Evolutionary conservation across 352 stramenopile genomes (phyloP), one percentile per base, ranked within the genome.

Genomic region (Thalassiosira sp.): DNA sequence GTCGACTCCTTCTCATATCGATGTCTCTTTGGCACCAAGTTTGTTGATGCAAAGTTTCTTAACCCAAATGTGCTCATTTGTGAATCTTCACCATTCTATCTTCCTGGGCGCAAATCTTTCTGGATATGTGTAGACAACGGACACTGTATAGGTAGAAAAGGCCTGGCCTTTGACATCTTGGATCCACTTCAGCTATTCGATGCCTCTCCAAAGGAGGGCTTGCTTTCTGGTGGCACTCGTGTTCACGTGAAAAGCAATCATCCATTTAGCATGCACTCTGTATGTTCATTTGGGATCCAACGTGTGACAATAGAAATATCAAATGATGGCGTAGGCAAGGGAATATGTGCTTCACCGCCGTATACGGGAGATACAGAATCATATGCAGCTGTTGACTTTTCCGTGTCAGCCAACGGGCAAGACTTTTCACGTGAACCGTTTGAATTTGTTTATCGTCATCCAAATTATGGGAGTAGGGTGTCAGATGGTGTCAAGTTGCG

Each of bases 51-150:
- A 45, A 16, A 61, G 42, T 81, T 71, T 52, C 42, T 67, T 11
- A 74, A 31, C 35, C 54, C 62, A 22, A 85, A 76, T 27, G 33
- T 57, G 16, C 7, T 81, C 24, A 31, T 57, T 20, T 81, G 76
- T 33, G 31, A 72, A 16, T 48, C 53, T 45, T 18, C 60, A 27
- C 57, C 53, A 20, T 25, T 18, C 15, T 57, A 20, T 51, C 28
- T 79, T n/a, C 48, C 71, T 37, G 54, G 63, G 45, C 40, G 25
- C 15, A 63, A 45, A 60, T 33, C 54, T 43, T 63, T 82, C 31
- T 81, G 59, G 35, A 40, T 81, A 24, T 82, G 76, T 72, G 43
- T 81, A 27, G 58, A 79, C 7, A 58, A 24, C 7, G 69, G 68
- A 49, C 58, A 76, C 31, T 86, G 67, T 48, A 51, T 25, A 24